These are phyloP conservation scores for Boletus vermiculosoides DNA, from an alignment of 768 basidiomycete species.

Conservation along the genomic window DNA sequence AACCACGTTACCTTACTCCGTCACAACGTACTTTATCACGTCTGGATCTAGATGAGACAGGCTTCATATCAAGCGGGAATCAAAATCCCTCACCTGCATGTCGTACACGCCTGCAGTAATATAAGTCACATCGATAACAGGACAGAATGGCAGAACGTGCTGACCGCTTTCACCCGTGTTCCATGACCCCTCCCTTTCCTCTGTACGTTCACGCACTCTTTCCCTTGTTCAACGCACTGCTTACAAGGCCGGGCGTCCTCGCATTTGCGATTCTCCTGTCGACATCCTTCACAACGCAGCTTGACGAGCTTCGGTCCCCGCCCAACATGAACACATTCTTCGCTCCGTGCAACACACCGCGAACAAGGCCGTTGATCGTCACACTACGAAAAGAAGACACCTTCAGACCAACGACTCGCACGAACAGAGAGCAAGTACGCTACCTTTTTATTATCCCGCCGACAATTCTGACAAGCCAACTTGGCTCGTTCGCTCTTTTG, in stretches of 20 bases:
- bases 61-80: constrained; percentile 3
- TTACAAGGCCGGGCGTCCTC: constrained; percentile 59
- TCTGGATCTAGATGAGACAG: constrained; percentile 35
- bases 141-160: constrained; percentile 23
- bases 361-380: constrained; percentile 63
- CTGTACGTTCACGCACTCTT: constrained; percentile 48
- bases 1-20: constrained; percentile 46
- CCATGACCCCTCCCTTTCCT: constrained; percentile 58
- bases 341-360: constrained; percentile 52
- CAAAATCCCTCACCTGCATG: constrained; percentile 48
- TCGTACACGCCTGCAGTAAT: constrained; percentile 51
- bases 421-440: background rate
- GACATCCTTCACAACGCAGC: constrained; percentile 57
- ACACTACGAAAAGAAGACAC: constrained; percentile 40
- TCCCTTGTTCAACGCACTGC: constrained; percentile 47
- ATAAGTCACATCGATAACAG: constrained; percentile 6
- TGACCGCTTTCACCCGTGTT: constrained; percentile 58
- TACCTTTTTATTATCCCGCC: constrained; percentile 67
- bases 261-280: constrained; percentile 55
- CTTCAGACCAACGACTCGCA: background rate
- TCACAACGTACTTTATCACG: constrained; percentile 64
- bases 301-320: constrained; percentile 58
- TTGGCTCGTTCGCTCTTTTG: constrained; percentile 51
- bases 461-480: constrained; percentile 57
- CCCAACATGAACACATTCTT: constrained; percentile 56